Conservation (phyloP, 108 stramenopile genomes). For the Nannochloropsis gaditana region DNA sequence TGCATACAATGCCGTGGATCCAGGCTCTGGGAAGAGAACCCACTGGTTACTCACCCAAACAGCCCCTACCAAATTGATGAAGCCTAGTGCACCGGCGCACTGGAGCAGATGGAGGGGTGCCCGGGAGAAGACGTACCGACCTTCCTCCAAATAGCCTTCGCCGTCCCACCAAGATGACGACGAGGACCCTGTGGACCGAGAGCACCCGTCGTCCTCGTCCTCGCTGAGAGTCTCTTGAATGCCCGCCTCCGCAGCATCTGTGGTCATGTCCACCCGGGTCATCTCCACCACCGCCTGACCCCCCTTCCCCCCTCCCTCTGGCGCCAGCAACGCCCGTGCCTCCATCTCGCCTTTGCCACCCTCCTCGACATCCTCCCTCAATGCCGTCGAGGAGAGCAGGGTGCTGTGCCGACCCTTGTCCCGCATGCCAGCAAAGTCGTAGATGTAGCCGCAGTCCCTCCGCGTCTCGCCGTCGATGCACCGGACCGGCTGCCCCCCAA, state of each 20-base stretch:
- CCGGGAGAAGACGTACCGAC: not conserved
- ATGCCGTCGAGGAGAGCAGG: not conserved
- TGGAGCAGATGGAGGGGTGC: not conserved
- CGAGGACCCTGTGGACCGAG: not conserved
- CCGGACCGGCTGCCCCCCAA: conserved; percentile 2
- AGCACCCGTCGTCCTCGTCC: not conserved
- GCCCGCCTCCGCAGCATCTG: not conserved
- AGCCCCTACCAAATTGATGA: not conserved
- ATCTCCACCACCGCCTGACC: not conserved
- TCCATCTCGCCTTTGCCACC: not conserved
- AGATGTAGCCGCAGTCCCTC: not conserved
- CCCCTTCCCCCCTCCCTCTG: not conserved
- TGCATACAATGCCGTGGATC: not conserved
- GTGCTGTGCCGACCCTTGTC: not conserved
- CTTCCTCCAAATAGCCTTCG: not conserved
- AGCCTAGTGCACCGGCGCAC: not conserved
- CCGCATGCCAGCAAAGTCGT: not conserved
- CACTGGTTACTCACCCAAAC: not conserved
- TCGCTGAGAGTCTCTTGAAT: not conserved
- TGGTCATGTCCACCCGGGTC: not conserved
- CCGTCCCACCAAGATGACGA: not conserved
- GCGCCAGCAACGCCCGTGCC: not conserved
- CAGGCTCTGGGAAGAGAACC: conserved; percentile 2
- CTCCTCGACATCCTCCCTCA: not conserved
- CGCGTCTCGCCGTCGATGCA: not conserved